Evolutionary conservation across 2,329 filamentous ascomycete genomes (phyloP).

Genomic region (Nigrospora osmanthi): DNA sequence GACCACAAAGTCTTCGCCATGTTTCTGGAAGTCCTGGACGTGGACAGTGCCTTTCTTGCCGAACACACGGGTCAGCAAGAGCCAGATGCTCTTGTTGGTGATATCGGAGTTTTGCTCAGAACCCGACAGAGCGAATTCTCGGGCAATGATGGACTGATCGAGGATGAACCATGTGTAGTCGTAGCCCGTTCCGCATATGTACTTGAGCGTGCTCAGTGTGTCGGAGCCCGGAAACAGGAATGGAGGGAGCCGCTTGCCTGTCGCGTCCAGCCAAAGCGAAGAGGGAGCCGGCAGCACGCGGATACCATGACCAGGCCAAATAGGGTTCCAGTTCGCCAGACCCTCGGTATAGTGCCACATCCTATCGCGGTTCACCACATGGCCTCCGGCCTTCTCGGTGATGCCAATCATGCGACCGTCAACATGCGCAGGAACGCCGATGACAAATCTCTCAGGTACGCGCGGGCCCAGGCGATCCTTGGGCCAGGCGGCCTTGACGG

Average conservation of each 20-base stretch:
- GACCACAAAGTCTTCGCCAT: constrained; percentile 53
- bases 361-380: constrained; percentile 51
- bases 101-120: constrained; percentile 58
- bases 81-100: constrained; percentile 47
- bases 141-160: constrained; percentile 49
- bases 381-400: constrained; percentile 41
- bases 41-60: constrained; percentile 42
- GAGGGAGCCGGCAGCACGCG: constrained; percentile 53
- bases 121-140: constrained; percentile 54
- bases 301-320: constrained; percentile 55
- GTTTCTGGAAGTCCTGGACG: constrained; percentile 50
- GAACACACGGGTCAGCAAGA: constrained; percentile 42
- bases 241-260: constrained; percentile 47
- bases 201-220: constrained; percentile 47
- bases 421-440: constrained; percentile 57
- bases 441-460: constrained; percentile 47
- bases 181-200: constrained; percentile 53
- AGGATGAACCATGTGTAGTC: constrained; percentile 59
- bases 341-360: constrained; percentile 65
- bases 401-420: constrained; percentile 57
- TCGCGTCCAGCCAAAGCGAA: constrained; percentile 55
- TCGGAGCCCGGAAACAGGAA: constrained; percentile 50
- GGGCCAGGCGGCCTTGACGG: constrained; percentile 51
- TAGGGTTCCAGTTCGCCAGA: constrained; percentile 52
- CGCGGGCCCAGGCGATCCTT: constrained; percentile 47